Percentiles rank a stretch among this genome's conserved stretches.
Evolutionary conservation across 176 grass and related monocot species (phyloP).

Genomic region (Rhynchospora breviuscula): DNA sequence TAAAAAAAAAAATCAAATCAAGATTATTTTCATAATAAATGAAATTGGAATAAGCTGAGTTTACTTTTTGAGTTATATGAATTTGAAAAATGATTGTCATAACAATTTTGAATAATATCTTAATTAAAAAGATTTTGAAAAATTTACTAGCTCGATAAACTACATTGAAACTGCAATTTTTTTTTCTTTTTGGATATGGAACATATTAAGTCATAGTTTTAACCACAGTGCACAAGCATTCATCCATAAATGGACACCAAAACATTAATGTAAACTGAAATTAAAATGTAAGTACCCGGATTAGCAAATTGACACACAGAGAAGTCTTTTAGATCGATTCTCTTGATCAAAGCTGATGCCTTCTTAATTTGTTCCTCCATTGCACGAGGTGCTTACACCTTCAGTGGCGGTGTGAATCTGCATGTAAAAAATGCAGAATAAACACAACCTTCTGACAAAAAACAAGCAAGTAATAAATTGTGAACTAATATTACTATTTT

Average conservation of each 20-base stretch:
- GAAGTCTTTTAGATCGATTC: conserved; percentile 77
- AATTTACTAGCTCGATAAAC: no score
- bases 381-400: conserved; percentile 44
- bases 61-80: no score
- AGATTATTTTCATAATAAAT: no score
- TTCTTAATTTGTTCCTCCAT: conserved; percentile 83
- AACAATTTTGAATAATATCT: no score
- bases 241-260: background rate
- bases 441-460: background rate
- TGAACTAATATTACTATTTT: background rate
- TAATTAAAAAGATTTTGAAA: no score
- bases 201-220: background rate
- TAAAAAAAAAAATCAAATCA: no score
- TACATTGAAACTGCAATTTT: no score
- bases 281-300: conserved; percentile 41
- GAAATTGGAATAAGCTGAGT: no score
- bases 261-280: background rate
- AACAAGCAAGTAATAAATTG: background rate
- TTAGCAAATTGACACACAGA: conserved; percentile 70
- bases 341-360: conserved; percentile 59
- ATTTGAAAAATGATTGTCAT: no score
- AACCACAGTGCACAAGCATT: background rate
- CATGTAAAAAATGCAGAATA: conserved; percentile 20
- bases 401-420: conserved; percentile 59
- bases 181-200: no score